Evolutionary conservation across 208 protist species (phyloP).

Genomic region (Plasmodiophora brassicae): DNA sequence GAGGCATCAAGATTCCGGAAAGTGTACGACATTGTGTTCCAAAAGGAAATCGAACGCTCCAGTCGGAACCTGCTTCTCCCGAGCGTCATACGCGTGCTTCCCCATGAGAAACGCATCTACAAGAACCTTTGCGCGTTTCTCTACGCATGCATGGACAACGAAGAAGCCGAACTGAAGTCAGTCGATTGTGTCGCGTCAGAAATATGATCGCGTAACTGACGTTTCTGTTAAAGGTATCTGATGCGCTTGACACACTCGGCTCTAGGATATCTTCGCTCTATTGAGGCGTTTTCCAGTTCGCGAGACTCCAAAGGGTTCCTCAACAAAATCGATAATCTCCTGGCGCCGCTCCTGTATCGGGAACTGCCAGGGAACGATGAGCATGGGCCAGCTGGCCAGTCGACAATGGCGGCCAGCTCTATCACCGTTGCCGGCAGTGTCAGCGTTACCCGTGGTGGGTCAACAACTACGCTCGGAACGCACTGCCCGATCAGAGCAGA

Average conservation of each 20-base stretch:
- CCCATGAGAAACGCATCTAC: neutral
- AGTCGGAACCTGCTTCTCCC: neutral
- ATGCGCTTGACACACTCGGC: neutral
- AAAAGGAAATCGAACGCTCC: neutral
- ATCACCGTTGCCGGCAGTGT: no score
- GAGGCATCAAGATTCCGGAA: neutral
- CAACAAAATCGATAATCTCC: conserved; percentile 12
- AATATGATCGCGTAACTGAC: no score
- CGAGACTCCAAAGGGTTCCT: neutral
- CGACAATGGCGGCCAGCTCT: no score
- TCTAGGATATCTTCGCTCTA: neutral
- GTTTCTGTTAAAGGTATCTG: neutral
- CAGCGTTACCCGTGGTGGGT: no score
- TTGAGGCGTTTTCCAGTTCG: neutral
- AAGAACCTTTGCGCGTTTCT: conserved; percentile 25
- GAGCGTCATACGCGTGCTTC: neutral
- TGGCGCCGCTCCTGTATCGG: neutral
- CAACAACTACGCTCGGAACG: no score
- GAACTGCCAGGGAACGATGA: no score
- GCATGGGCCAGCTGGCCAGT: no score
- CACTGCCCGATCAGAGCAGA: no score
- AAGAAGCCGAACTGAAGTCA: no score
- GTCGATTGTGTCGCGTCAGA: no score
- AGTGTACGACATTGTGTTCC: neutral
- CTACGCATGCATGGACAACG: neutral